Evolutionary conservation across 177 flowering plant genomes (phyloP).

Genomic region (Vitis hybrid): DNA sequence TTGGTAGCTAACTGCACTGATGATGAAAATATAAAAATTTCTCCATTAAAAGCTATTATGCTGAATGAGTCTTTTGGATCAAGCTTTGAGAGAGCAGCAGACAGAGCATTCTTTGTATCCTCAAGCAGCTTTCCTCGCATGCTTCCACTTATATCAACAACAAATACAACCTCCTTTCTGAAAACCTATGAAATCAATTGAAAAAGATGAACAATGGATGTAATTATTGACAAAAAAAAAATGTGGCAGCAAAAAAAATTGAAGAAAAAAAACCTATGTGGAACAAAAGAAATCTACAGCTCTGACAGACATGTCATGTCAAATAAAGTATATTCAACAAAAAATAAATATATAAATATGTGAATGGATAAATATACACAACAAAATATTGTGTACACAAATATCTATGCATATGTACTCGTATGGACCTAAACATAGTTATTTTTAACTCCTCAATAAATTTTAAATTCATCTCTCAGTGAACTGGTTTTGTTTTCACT

Average conservation of each 20-base stretch:
- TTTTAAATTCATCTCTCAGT: no score
- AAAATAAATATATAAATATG: no score
- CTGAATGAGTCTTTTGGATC: slow-evolving; percentile 63
- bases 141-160: slow-evolving; percentile 92
- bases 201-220: neutral
- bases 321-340: neutral
- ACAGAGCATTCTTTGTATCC: slow-evolving; percentile 52
- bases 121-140: slow-evolving; percentile 83
- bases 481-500: no score
- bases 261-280: neutral
- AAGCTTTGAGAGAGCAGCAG: slow-evolving; percentile 55
- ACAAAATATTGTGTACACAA: no score
- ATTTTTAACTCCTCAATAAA: no score
- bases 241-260: neutral
- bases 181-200: slow-evolving; percentile 48
- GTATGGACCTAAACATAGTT: no score
- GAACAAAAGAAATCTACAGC: neutral
- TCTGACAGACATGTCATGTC: neutral
- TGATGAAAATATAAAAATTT: slow-evolving; percentile 53
- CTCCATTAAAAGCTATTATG: slow-evolving; percentile 78
- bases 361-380: no score
- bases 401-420: no score
- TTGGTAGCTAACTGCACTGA: slow-evolving; percentile 64
- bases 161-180: slow-evolving; percentile 69
- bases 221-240: neutral